Evolutionary conservation across 768 basidiomycete species (phyloP).

Genomic region (Mycena chlorophos): DNA sequence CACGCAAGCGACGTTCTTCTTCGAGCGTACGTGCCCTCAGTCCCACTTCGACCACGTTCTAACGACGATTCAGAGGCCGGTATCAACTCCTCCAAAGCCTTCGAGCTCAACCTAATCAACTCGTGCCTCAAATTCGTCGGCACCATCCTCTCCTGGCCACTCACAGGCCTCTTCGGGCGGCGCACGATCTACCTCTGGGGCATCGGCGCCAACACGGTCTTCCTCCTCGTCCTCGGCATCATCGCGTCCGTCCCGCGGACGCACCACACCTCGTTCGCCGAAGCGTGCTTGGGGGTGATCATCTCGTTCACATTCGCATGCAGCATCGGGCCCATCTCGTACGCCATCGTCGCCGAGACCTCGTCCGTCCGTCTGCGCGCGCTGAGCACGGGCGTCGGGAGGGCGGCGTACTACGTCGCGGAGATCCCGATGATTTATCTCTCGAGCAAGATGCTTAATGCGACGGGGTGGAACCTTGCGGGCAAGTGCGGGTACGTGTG

Average conservation of each 20-base stretch:
- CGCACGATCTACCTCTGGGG: not conserved
- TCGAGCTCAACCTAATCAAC: not conserved
- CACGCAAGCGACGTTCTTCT: slow-evolving; percentile 21
- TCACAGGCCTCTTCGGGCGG: not conserved
- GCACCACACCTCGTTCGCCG: not conserved
- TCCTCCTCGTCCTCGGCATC: not conserved
- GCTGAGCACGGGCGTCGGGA: not conserved
- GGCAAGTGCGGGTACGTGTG: not conserved
- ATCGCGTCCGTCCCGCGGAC: not conserved
- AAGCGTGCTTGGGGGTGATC: not conserved
- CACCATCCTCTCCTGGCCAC: not conserved
- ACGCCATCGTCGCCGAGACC: not conserved
- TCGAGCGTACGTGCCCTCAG: slow-evolving; percentile 13
- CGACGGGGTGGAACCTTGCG: not conserved
- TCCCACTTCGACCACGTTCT: not conserved
- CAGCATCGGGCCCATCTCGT: not conserved
- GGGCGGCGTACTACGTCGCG: not conserved
- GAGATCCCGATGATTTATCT: not conserved
- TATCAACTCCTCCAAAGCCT: not conserved
- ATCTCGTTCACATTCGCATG: not conserved
- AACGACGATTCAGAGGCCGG: slow-evolving; percentile 1
- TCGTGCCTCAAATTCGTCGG: not conserved
- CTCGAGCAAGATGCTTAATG: not conserved
- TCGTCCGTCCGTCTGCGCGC: not conserved
- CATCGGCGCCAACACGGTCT: not conserved